Base-by-base conservation (phyloP, 257 asterid species). In the Echium plantagineum region DNA sequence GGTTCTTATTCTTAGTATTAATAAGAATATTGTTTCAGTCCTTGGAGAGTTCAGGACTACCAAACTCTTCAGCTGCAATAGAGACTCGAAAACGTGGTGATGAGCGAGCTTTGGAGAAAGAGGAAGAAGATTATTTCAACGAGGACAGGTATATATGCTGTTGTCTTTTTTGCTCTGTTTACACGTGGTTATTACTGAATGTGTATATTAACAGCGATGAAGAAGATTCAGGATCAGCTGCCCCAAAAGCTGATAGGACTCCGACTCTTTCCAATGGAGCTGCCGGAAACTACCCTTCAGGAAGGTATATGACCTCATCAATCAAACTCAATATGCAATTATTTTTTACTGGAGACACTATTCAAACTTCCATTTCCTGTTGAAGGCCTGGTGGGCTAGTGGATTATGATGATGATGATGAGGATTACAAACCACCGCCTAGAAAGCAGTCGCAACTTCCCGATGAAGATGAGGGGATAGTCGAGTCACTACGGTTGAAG, bases 91-190 rank as follows among this genome's bases (percentile, higher is more conserved):
- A 93, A 73, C 85, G 95, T 52, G 75, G 76, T 56, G 96, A 89
- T 24, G 97, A 84, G 65, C 97, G 97, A 21, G 94, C 94, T 74
- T 79, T 93, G 66, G 95, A 89, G 77, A 93, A 86, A 74, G 99
- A 93, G 62, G 99, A 93, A 81, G 99, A 93, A 74, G 94, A 81
- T 32, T 89, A 93, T 75, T 89, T 89, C 71, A 93, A 93, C 58
- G 97, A 84, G 71, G 99, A 83, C 68, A 93, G 99, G 99, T 93
- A 76, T 66, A 15, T 56, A 5, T 56, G 19, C 9, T 22, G 18
- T 24, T 42, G 7, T 21, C 10, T 24, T 16, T 24, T 16, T 26
- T 21, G 15, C 15, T 13, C 6, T 15, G 17, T n/a, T 1, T 7
- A 56, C 60, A 3, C 17, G 3, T 6, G 9, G 56, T 32, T 31